A percentile compares a stretch with the other conserved stretches of the same genome.
Evolutionary conservation across 495 filamentous ascomycete species (phyloP).

Genomic region (Trichoderma parareesei): DNA sequence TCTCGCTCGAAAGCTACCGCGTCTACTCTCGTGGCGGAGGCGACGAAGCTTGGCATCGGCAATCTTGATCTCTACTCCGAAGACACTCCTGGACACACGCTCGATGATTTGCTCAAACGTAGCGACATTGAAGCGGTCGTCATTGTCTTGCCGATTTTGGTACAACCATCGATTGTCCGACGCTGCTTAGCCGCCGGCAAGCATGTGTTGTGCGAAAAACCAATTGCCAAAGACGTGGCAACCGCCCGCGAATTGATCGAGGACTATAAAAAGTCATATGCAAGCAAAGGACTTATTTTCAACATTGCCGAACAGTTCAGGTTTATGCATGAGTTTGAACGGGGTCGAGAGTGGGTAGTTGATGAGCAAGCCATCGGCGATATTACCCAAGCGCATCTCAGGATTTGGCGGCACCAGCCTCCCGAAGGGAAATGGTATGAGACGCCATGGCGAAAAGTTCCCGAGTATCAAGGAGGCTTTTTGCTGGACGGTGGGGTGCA

Average conservation of each 20-base stretch:
- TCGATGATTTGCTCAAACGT: constrained; percentile 54
- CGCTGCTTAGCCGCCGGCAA: constrained; percentile 60
- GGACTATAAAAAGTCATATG: constrained; percentile 48
- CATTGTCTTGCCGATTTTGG: constrained; percentile 57
- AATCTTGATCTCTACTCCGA: constrained; percentile 49
- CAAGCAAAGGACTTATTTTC: constrained; percentile 41
- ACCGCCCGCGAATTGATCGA: constrained; percentile 52
- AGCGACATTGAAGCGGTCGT: constrained; percentile 61
- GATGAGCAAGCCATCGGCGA: constrained; percentile 43
- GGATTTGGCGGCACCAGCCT: not conserved
- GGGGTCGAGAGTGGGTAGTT: constrained; percentile 59
- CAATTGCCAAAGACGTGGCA: constrained; percentile 61
- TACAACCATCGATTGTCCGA: constrained; percentile 50
- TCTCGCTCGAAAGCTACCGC: constrained; percentile 47
- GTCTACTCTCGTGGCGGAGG: constrained; percentile 12
- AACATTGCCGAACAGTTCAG: constrained; percentile 72
- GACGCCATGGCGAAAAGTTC: constrained; percentile 65
- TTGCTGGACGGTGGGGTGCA: constrained; percentile 73
- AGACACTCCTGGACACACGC: constrained; percentile 47
- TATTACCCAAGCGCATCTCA: constrained; percentile 32
- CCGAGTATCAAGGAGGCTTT: constrained; percentile 69
- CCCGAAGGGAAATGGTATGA: constrained; percentile 26
- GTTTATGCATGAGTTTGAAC: constrained; percentile 49
- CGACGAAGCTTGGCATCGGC: constrained; percentile 22
- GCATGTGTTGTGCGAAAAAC: constrained; percentile 79